Conservation (phyloP, 1,139 yeast genomes). For the Candida sp. region DNA sequence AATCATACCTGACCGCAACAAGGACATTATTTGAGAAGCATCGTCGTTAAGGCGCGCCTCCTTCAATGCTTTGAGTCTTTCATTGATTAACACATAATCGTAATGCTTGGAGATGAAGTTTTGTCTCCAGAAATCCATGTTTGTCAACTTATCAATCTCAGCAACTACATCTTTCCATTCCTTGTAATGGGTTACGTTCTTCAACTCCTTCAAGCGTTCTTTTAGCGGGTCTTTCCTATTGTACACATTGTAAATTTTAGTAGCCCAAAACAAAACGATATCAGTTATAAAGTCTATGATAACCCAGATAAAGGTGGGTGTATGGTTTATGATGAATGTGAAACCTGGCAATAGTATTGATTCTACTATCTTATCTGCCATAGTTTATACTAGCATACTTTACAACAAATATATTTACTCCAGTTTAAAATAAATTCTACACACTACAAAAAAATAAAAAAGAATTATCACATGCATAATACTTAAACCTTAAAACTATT, state of each 20-base stretch:
- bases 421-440: not conserved
- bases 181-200: slow-evolving; percentile 44
- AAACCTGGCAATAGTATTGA: slow-evolving; percentile 18
- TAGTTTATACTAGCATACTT: slow-evolving; percentile 2
- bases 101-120: slow-evolving; percentile 80
- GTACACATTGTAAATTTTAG: slow-evolving; percentile 34
- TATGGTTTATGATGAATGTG: slow-evolving; percentile 37
- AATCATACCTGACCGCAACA: slow-evolving; percentile 77
- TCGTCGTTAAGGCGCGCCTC: slow-evolving; percentile 64
- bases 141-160: slow-evolving; percentile 62
- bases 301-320: slow-evolving; percentile 62
- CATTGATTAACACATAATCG: slow-evolving; percentile 79
- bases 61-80: slow-evolving; percentile 60
- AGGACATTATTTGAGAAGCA: slow-evolving; percentile 56
- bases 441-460: not conserved
- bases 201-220: slow-evolving; percentile 36
- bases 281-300: slow-evolving; percentile 58
- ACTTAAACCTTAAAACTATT: not conserved
- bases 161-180: slow-evolving; percentile 62
- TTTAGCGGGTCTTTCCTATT: slow-evolving; percentile 38
- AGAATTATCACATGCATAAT: not conserved
- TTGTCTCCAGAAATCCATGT: slow-evolving; percentile 80
- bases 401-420: too few relatives aligned
- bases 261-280: slow-evolving; percentile 58
- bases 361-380: slow-evolving; percentile 7